Base-by-base conservation (phyloP, 2,329 filamentous ascomycete species). In the Colletotrichum shisoi region DNA sequence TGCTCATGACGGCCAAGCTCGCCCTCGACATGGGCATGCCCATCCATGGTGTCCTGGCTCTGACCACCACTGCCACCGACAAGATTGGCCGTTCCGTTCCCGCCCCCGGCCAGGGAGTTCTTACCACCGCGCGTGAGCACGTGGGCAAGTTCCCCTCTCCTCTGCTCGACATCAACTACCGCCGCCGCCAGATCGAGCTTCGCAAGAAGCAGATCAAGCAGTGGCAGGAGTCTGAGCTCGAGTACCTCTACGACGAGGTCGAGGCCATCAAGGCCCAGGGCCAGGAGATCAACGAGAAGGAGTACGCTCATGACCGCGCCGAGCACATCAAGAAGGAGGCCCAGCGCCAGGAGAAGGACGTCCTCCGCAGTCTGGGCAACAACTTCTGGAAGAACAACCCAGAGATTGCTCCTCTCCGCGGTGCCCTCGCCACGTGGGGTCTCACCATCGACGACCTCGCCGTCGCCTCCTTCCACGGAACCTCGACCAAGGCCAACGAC, bases 51-150 rank as follows among this genome's bases (percentile, higher is more conserved):
- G 88, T 99, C 70, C 82, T 99, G 74, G 96, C 92, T 68, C 87
- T 97, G 75, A 97, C 94, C 48, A 93, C 93, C 48, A 99, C 95
- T 51, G 96, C 96, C 65, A 98, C 94, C 58, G 95, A 99, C 85
- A 98, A 99, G 89, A 99, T 97, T 78, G 95, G 95, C 57, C 93
- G 95, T 70, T 99, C 95, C 17, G 94, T 99, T 11, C 95, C 95
- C 65, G 95, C 95, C 69, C 95, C 95, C 63, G 95, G 95, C 34
- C 92, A 98, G 81, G 95, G 95, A 90, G 92, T 99, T 60, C 86
- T 99, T 74, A 98, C 94, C 60, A 96, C 92, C 70, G 95, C 95
- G 70, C 93, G 94, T 71, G 95, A 99, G 84, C 88, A 92, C 71
- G 86, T 90, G 53, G 90, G 92, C 82, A 96, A 94, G 78, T 97